phyloP scores from a whole-genome alignment of 2,329 filamentous ascomycete species.

The Aspergillus caelatus region DNA sequence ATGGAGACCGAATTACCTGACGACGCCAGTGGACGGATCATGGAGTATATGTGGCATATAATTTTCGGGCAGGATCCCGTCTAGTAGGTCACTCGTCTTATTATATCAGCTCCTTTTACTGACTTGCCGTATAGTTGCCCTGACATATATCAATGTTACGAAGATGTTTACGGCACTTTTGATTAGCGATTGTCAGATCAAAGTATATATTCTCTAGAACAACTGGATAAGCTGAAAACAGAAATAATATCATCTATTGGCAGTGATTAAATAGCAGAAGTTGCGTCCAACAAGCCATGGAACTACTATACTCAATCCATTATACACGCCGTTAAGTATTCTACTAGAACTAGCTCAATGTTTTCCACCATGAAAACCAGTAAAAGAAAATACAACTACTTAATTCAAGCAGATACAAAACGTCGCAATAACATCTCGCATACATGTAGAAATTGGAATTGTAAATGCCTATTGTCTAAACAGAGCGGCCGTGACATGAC shows the following conservation, averaged over 20 bases:
- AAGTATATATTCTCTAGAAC: not conserved
- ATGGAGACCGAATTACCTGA: constrained; percentile 58
- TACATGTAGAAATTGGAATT: not conserved
- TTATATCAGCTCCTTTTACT: not conserved
- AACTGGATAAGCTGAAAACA: not conserved
- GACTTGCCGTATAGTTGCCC: constrained; percentile 26
- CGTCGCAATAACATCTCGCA: not conserved
- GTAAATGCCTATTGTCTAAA: not conserved
- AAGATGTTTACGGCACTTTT: constrained; percentile 26
- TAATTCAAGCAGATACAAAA: not conserved
- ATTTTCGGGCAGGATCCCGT: constrained; percentile 48
- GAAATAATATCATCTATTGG: not conserved
- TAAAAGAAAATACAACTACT: not conserved
- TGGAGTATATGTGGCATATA: constrained; percentile 69
- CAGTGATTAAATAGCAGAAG: not conserved
- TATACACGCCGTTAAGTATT: not conserved
- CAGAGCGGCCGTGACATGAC: constrained; percentile 17
- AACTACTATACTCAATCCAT: not conserved
- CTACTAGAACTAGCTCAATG: not conserved
- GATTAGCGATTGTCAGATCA: not conserved
- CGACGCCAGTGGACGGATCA: constrained; percentile 59
- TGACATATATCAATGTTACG: constrained; percentile 27
- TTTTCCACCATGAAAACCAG: not conserved
- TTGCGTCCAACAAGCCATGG: not conserved
- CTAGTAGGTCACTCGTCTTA: constrained; percentile 30